Evolutionary conservation across 129 eudicot species (phyloP).

Genomic region (Flaveria trinervia): DNA sequence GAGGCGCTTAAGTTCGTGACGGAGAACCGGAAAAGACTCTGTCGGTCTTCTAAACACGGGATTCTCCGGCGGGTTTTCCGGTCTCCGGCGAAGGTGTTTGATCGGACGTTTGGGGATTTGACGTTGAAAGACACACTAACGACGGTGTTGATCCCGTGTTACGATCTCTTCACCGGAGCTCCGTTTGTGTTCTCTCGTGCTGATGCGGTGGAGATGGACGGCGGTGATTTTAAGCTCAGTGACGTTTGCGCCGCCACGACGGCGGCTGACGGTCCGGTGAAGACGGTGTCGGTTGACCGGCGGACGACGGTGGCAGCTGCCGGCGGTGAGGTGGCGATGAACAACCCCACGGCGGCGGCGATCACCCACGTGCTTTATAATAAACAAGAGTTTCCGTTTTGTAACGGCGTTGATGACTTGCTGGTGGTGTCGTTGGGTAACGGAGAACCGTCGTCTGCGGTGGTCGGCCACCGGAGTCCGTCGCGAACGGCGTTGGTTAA

Average conservation of each 20-base stretch:
- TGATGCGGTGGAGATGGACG: slow-evolving; percentile 76
- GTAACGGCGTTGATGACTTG: slow-evolving; percentile 70
- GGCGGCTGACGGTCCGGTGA: slow-evolving; percentile 36
- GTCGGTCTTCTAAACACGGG: slow-evolving; percentile 29
- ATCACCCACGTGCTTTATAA: slow-evolving; percentile 77
- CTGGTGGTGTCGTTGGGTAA: slow-evolving; percentile 78
- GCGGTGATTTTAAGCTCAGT: slow-evolving; percentile 70
- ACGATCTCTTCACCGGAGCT: slow-evolving; percentile 58
- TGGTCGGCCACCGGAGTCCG: slow-evolving; percentile 35
- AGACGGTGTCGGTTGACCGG: slow-evolving; percentile 54
- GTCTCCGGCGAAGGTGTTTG: slow-evolving; percentile 38
- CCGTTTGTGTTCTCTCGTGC: slow-evolving; percentile 91
- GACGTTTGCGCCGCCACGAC: slow-evolving; percentile 76
- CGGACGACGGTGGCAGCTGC: slow-evolving; percentile 52
- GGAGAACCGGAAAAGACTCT: slow-evolving; percentile 34
- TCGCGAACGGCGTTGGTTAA: slow-evolving; percentile 45
- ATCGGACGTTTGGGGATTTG: slow-evolving; percentile 47
- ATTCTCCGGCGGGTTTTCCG: slow-evolving; percentile 35
- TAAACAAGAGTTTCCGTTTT: slow-evolving; percentile 80
- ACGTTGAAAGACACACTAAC: slow-evolving; percentile 67
- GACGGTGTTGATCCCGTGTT: slow-evolving; percentile 75
- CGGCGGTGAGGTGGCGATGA: slow-evolving; percentile 74
- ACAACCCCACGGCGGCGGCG: slow-evolving; percentile 83
- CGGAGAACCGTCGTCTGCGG: slow-evolving; percentile 42
- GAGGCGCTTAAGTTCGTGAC: slow-evolving; percentile 47